Percentiles rank a stretch among this genome's conserved stretches.
Evolutionary conservation across 768 basidiomycete species (phyloP).

Genomic region (Gloeostereum incarnatum): DNA sequence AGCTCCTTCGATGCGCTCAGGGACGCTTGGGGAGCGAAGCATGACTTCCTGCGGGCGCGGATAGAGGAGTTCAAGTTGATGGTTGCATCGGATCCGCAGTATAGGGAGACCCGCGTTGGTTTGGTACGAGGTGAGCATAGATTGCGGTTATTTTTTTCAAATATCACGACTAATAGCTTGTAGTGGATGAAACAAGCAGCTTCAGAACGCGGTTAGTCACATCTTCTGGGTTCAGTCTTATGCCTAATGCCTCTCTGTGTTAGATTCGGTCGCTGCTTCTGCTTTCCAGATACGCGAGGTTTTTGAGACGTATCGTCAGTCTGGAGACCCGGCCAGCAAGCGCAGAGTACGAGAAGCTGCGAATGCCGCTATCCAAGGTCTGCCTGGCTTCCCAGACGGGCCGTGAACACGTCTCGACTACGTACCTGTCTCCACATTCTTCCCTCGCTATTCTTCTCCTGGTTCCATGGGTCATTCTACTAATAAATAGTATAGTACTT

Average conservation of each 20-base stretch:
- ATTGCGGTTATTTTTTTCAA: no score
- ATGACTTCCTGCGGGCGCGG: conserved; percentile 41
- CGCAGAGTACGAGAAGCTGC: conserved; percentile 68
- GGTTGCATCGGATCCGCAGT: no score
- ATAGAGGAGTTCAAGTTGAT: conserved; percentile 33
- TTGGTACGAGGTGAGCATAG: no score
- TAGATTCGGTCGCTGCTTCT: conserved; percentile 61
- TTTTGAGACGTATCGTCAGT: conserved; percentile 63
- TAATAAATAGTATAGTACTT: no score
- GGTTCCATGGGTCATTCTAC: no score
- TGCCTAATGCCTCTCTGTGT: conserved; percentile 7
- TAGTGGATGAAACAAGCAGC: conserved; percentile 52
- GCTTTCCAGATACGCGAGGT: conserved; percentile 74
- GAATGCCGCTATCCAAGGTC: conserved; percentile 59
- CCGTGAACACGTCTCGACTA: no score
- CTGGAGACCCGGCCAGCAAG: conserved; percentile 62
- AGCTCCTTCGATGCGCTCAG: conserved; percentile 55
- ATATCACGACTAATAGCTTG: no score
- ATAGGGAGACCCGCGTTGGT: no score
- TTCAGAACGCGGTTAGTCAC: conserved; percentile 31
- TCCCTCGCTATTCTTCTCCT: no score
- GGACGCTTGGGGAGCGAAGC: conserved; percentile 53
- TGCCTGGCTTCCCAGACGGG: conserved; percentile 84
- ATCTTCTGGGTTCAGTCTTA: not conserved
- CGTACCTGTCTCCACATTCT: no score